These are phyloP conservation scores for Dioscorea dumetorum DNA, from an alignment of 106 monocot species.

Conservation along the genomic window DNA sequence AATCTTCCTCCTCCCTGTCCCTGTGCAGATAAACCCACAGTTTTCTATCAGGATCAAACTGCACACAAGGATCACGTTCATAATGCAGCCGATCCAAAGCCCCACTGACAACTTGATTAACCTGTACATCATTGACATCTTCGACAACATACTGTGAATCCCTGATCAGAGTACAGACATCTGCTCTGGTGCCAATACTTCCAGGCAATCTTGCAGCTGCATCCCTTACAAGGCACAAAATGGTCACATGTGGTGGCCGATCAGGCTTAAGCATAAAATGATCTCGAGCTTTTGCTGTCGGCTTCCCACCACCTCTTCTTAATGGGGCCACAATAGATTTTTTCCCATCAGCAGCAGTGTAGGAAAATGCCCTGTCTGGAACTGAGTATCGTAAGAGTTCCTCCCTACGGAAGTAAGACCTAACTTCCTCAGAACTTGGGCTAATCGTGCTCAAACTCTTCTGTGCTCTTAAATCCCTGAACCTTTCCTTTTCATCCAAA, in stretches of 20 bases:
- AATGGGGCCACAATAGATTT: conserved; percentile 95
- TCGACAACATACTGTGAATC: conserved; percentile 93
- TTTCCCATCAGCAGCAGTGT: conserved; percentile 79
- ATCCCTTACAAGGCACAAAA: conserved; percentile 93
- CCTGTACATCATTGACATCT: conserved; percentile 63
- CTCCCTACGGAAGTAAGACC: conserved; percentile 72
- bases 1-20: conserved; percentile 95
- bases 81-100: conserved; percentile 96
- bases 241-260: conserved; percentile 92
- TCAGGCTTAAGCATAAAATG: conserved; percentile 92
- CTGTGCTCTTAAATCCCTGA: conserved; percentile 85
- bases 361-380: conserved; percentile 88
- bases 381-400: conserved; percentile 78
- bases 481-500: conserved; percentile 83
- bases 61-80: conserved; percentile 95
- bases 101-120: conserved; percentile 95
- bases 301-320: conserved; percentile 90
- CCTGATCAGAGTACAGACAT: conserved; percentile 86
- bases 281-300: conserved; percentile 90
- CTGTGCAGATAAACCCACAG: conserved; percentile 93
- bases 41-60: conserved; percentile 81
- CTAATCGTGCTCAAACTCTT: conserved; percentile 86
- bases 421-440: conserved; percentile 78
- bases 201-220: conserved; percentile 89
- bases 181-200: conserved; percentile 93